Evolutionary conservation across 768 basidiomycete genomes (phyloP).

Genomic region (Auriscalpium vulgare): DNA sequence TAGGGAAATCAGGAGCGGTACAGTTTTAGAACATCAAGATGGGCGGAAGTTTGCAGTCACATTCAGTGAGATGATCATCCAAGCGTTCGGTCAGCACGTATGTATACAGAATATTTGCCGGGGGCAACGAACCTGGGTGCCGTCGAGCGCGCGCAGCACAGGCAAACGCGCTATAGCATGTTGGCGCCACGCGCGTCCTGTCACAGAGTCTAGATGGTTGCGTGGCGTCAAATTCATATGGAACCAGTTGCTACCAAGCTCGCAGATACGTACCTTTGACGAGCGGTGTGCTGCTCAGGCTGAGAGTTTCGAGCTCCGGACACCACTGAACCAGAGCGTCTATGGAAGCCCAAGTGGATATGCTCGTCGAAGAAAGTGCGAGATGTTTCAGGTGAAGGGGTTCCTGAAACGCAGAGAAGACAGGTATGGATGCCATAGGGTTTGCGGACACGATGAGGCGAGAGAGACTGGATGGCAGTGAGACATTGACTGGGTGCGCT

Average conservation of each 20-base stretch:
- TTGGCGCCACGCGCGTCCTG: constrained; percentile 40
- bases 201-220: constrained; percentile 25
- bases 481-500: background rate
- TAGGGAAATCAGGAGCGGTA: constrained; percentile 21
- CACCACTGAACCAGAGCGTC: constrained; percentile 65
- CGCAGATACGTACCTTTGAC: constrained; percentile 36
- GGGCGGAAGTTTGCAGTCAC: background rate
- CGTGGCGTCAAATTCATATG: background rate
- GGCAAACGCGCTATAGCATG: constrained; percentile 62
- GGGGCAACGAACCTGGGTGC: constrained; percentile 42
- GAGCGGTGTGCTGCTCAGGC: constrained; percentile 58
- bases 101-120: too few relatives aligned
- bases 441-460: constrained; percentile 65
- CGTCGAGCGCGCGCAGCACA: constrained; percentile 56
- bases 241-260: background rate
- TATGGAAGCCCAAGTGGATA: constrained; percentile 53
- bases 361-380: constrained; percentile 52
- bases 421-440: constrained; percentile 28
- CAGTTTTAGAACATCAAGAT: background rate
- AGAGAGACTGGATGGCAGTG: constrained; percentile 37
- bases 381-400: constrained; percentile 44
- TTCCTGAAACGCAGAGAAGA: constrained; percentile 21
- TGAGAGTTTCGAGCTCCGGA: constrained; percentile 54
- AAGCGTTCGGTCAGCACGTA: background rate
- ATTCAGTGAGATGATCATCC: background rate